Evolutionary conservation across 148 eudicot species (phyloP), one percentile per base, ranked within the genome.

Genomic region (Linanthus parryae): DNA sequence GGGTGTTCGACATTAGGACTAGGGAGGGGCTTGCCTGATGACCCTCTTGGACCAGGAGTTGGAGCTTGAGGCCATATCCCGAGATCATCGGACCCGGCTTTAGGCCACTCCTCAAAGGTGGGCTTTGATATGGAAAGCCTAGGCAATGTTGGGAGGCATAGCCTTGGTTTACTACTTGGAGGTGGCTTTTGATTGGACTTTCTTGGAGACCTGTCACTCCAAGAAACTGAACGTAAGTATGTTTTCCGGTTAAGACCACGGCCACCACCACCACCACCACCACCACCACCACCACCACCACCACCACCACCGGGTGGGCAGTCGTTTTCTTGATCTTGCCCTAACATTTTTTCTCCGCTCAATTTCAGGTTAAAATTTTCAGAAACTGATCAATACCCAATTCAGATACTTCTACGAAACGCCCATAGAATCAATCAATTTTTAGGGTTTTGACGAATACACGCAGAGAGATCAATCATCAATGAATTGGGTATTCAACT

Each of bases 31-130:
- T 70, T 54, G 14, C 52, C 66, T 5, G 44, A 7, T 2, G 72
- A 45, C 22, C 80, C 79, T 62, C 68, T 75, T 1, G 73, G 83
- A 15, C 96, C 81, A 17, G 94, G 96, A 18, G 96, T 84, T 1
- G 84, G 62, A 1, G 87, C 80, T 54, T 76, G 79, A 43, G 85
- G 88, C 99, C 99, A 92, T 17, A 84, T 77, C 11, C 99, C 99
- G 15, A 88, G 72, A 66, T 92, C 99, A 71, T 92, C 99, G 0
- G 95, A 88, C 7, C 99, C 99, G 0, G 99, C 83, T 61, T 61
- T 75, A 2, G 99, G 99, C 99, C 99, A 92, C 43, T 92, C 91
- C 61, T 88, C 94, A 8, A 68, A 60, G 41, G 24, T 73, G 38
- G 69, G 71, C 23, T 81, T 66, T n/a, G 75, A 62, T 31, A 92